Evolutionary conservation across 306 rosid genomes (phyloP).

Genomic region (Quercus berberidifolia): DNA sequence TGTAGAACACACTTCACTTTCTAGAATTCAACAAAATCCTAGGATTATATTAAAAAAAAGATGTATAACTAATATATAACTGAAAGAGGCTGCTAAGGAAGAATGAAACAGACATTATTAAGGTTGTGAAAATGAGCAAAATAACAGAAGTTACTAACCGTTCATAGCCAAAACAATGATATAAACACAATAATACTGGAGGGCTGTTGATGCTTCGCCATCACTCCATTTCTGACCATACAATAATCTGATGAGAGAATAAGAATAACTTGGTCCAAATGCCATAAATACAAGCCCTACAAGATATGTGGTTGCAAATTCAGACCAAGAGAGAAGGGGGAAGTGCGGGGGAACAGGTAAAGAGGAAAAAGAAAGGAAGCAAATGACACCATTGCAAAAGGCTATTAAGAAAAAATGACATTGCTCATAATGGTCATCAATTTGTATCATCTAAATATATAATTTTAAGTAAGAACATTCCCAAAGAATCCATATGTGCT

Average conservation of each 20-base stretch:
- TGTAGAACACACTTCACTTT: not conserved
- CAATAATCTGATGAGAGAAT: constrained; percentile 83
- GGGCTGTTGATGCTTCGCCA: constrained; percentile 89
- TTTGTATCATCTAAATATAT: not conserved
- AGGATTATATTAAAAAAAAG: not conserved
- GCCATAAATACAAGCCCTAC: constrained; percentile 88
- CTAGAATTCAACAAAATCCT: not conserved
- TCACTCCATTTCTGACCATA: constrained; percentile 95
- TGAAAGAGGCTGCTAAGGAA: not conserved
- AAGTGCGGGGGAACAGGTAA: not conserved
- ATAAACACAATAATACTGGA: constrained; percentile 75
- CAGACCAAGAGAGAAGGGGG: constrained; percentile 20
- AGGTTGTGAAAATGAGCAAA: constrained; percentile 3
- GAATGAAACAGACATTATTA: not conserved
- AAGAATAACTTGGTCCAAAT: constrained; percentile 92
- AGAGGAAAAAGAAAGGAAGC: not conserved
- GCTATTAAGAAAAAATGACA: not conserved
- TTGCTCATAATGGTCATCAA: not conserved
- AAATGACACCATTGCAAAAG: not conserved
- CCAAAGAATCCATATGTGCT: not conserved
- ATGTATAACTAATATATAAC: not conserved
- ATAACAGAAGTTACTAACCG: constrained; percentile 51
- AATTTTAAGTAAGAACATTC: not conserved
- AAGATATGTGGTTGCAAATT: constrained; percentile 27
- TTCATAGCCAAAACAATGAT: constrained; percentile 90